phyloP scores from a whole-genome alignment of 202 grass and related monocot species.

The Brachypodium distachyon region DNA sequence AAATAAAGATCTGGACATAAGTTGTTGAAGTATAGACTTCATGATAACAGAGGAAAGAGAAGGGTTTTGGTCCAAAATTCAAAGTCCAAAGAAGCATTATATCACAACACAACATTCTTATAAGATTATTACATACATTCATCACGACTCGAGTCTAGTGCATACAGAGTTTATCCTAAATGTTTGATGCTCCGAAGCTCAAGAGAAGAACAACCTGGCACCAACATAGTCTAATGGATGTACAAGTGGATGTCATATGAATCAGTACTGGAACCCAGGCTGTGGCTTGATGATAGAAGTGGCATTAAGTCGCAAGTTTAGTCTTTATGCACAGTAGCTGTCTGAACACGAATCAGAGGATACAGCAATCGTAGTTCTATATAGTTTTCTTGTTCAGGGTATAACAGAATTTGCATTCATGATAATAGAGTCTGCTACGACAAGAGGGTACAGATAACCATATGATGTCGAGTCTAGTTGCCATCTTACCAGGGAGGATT shows the following conservation, averaged over 20 bases:
- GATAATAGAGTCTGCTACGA: neutral
- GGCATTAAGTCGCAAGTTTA: neutral
- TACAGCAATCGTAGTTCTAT: neutral
- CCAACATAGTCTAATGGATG: neutral
- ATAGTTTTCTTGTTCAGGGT: neutral
- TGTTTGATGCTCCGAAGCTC: neutral
- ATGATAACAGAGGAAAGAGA: slow-evolving; percentile 7
- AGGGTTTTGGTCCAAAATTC: neutral
- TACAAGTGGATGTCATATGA: neutral
- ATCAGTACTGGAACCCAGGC: neutral
- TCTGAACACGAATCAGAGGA: neutral
- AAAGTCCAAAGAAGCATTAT: neutral
- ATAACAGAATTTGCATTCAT: neutral
- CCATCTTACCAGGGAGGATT: slow-evolving; percentile 6
- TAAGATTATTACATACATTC: neutral
- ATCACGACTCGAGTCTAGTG: neutral
- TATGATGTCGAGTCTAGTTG: slow-evolving; percentile 14
- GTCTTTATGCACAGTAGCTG: neutral
- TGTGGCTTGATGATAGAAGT: neutral
- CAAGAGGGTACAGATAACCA: slow-evolving; percentile 8
- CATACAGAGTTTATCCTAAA: neutral
- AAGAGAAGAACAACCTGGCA: neutral
- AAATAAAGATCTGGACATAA: slow-evolving; percentile 28
- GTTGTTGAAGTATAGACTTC: neutral
- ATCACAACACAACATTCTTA: slow-evolving; percentile 13